Evolutionary conservation across 257 asterid genomes (phyloP), one percentile per base, ranked within the genome.

Genomic region (Ballota nigra): DNA sequence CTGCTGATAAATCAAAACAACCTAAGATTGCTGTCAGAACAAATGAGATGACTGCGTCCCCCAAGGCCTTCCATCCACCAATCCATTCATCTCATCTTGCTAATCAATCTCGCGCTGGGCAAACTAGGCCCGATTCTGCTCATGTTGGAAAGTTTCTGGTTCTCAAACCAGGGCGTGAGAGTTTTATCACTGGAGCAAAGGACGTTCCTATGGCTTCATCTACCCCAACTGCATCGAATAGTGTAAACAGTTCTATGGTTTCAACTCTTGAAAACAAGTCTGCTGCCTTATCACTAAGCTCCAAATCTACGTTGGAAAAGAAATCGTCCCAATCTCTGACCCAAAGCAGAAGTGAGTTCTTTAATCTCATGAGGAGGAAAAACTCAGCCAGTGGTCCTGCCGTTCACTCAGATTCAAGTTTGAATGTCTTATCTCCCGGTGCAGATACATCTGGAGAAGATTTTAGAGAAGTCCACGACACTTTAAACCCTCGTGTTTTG

Each of bases 331-430:
- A 85, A 52, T 84, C 91, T 74, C 86, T 84, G 84, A 90, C 91
- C 29, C 82, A 83, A 80, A 91, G 92, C 79, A 78, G 97, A 81
- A 89, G 92, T 78, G 91, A 89, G 69, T 91, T 91, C 80, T 91
- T 91, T 74, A 91, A 89, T 59, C 89, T 86, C 66, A 87, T 91
- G 95, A 85, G 96, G 73, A 87, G 82, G 78, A 91, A 91, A 78
- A 83, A 85, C 77, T 80, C 85, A n/a, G 58, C 60, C 4, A 16
- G 57, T 52, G 69, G 47, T 40, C 47, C 47, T 83, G 68, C 81
- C 41, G 26, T 38, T 36, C 81, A 33, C 61, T 74, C 84, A 45
- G 81, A 83, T 66, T 79, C 93, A 26, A 66, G 77, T 82, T 24
- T 60, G 52, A 69, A 75, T 47, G 71, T 65, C 79, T 75, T 71